Evolutionary conservation across 1,139 yeast genomes (phyloP), one percentile per base, ranked within the genome.

Genomic region (Saccharomycopsis crataegensis): DNA sequence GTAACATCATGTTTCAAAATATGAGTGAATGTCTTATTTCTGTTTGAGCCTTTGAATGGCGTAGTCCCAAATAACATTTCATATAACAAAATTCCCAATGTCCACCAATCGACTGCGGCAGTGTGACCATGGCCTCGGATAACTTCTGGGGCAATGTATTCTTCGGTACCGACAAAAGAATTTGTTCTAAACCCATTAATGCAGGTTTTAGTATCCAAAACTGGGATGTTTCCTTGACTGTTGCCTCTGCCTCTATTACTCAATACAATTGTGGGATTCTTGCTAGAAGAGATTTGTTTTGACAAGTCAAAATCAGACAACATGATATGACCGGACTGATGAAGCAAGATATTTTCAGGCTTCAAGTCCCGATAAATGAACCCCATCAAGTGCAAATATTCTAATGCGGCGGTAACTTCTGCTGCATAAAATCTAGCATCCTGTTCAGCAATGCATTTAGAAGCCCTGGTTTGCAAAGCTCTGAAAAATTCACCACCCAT

Each of bases 31-130:
- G 99, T 93, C 61, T 83, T 83, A 64, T 90, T 90, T 49, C 98
- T 77, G 61, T 83, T 89, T 48, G 80, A 74, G 6, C 99, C 99
- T 69, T 93, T 93, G 71, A 93, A 93, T 1, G 99, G 99, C 0
- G 99, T 93, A 8, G 90, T 86, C 1, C 98, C 98, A 67, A 82
- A 90, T 43, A 93, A 72, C 99, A 93, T 93, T 65, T 93, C 99
- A 67, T 82, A 93, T 32, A 90, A 74, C 62, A 93, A 77, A 41
- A 93, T 90, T 1, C 99, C 99, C 59, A 93, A 73, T 0, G 99
- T 93, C 99, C 99, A 93, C 99, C 99, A 93, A 68, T 93, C 99
- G 16, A 93, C 99, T 0, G 98, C 96, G 31, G 93, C 86, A 0
- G 98, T 93, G 65, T 93, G 99, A 1, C 99, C 99, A 61, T 91